Base-by-base conservation (phyloP, 257 asterid genomes). In the Ligustrum vulgare region DNA sequence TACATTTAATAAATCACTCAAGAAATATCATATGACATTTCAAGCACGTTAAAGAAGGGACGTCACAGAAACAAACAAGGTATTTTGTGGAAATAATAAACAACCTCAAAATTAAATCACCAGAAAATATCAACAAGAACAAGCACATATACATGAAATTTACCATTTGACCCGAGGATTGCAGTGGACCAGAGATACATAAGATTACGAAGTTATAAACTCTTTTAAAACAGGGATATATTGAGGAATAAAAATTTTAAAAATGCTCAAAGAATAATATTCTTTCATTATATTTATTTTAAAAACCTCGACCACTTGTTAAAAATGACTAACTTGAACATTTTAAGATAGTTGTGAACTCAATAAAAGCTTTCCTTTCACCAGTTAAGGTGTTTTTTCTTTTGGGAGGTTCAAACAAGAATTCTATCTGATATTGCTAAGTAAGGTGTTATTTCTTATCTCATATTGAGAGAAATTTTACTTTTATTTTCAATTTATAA, bases 21-120 rank as follows among this genome's bases (percentile, higher is more conserved):
- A 10, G n/a, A 51, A 51, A n/a, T 16, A 6, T 22, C 34, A 15
- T 3, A 60, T 8, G 23, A 60, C 6, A 60, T 23, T n/a, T 65
- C 4, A 69, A 74, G 47, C 51, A 18, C n/a, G 39, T 16, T 28
- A 71, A 37, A 39, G 33, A 37, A 72, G 41, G 39, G 51, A 63
- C 71, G 37, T 80, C 74, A 34, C 37, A 49, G 36, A 32, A 18
- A 9, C 8, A 67, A 67, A 34, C 20, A 33, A 68, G 33, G 37
- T 2, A 9, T 2, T 10, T 39, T 35, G 35, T 69, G 43, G 33
- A 60, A 75, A 45, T 11, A 71, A 51, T 60, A 36, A 18, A 71
- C 43, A 56, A 58, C 51, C 75, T 56, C 71, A 51, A 47, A 39
- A 70, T n/a, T 8, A 67, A 25, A 76, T 5, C 75, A 31, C 81